phyloP scores from a whole-genome alignment of 768 basidiomycete genomes.

The Trametes cinnabarina region DNA sequence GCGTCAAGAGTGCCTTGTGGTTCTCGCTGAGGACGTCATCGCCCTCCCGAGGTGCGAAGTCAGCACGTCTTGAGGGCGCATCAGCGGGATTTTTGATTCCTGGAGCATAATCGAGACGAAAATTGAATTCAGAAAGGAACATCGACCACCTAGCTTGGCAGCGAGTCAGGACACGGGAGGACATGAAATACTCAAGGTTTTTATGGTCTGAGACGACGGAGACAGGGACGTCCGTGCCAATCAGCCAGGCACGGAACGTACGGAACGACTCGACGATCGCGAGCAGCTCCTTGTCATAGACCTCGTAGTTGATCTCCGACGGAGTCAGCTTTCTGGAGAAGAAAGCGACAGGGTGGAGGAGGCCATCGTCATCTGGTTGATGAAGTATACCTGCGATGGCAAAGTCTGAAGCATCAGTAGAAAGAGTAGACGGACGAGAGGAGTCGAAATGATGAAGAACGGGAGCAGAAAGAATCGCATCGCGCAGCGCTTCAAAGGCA shows the following conservation, averaged over 20 bases:
- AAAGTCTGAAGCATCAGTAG: slow-evolving; percentile 26
- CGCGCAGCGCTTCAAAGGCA: slow-evolving; percentile 33
- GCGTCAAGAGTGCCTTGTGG: background rate
- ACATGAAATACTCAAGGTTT: slow-evolving; percentile 44
- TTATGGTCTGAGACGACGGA: slow-evolving; percentile 30
- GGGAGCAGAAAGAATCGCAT: slow-evolving; percentile 19
- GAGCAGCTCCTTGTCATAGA: slow-evolving; percentile 47
- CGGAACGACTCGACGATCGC: slow-evolving; percentile 43
- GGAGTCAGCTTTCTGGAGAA: slow-evolving; percentile 31
- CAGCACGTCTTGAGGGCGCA: slow-evolving; percentile 21
- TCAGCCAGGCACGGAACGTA: slow-evolving; percentile 31
- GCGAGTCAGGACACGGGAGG: slow-evolving; percentile 37
- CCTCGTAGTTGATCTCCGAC: slow-evolving; percentile 40
- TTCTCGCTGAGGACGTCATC: slow-evolving; percentile 7
- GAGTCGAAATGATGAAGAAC: slow-evolving; percentile 25
- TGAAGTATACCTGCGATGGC: slow-evolving; percentile 19
- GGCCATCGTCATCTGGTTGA: slow-evolving; percentile 11
- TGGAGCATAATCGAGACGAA: slow-evolving; percentile 31
- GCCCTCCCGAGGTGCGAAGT: slow-evolving; percentile 21
- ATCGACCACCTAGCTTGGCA: slow-evolving; percentile 35
- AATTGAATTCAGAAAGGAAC: too few relatives aligned
- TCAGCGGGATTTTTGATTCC: slow-evolving; percentile 23
- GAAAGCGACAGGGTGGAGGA: slow-evolving; percentile 40
- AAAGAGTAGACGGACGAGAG: slow-evolving; percentile 15
- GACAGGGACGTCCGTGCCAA: slow-evolving; percentile 21